Base-by-base conservation (phyloP, 768 basidiomycete genomes). In the Leccinum variicolor region DNA sequence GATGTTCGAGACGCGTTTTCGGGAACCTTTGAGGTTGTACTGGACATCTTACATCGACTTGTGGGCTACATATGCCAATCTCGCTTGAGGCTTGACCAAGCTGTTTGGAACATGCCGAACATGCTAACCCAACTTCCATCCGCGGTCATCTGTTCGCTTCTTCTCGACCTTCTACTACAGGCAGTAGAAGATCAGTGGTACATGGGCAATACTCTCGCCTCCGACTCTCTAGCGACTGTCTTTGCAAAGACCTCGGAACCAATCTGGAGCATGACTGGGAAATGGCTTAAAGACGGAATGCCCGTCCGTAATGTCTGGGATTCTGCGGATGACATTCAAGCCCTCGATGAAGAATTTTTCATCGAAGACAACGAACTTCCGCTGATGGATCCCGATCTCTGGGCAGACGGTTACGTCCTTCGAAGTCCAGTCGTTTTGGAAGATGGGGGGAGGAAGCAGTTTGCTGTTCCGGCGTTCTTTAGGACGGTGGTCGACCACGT, bases 201-300 rank as follows among this genome's bases (percentile, higher is more conserved):
- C 39, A 79, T 84, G 64, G 81, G 82, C 10, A 87, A 90, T 53
- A 55, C 61, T 0, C 74, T 78, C 45, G 80, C 84, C 1, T 81
- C 85, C 4, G 70, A 76, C n/a, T 77, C 78, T 3, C 76, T 94
- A 6, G 81, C 82, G 73, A 73, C 79, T 2, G 79, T 90, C 5
- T 90, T 92, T 62, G 75, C 81, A 9, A 75, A 73, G 50, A 82
- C 81, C 10, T 82, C 82, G 0, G 89, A 88, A 66, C 89, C 91
- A 0, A 73, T 87, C 8, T 94, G 92, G 92, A 66, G 63, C 6
- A 87, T 87, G 84, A 76, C 88, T 3, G 81, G 83, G 26, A 75
- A 75, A 55, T 94, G 91, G 92, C 71, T 93, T 53, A 79, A 76
- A 49, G 79, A 87, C 62, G 91, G 91, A 1, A 89, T 89, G 84